Evolutionary conservation across 306 rosid genomes (phyloP).

Genomic region (Aeschynomene evenia): DNA sequence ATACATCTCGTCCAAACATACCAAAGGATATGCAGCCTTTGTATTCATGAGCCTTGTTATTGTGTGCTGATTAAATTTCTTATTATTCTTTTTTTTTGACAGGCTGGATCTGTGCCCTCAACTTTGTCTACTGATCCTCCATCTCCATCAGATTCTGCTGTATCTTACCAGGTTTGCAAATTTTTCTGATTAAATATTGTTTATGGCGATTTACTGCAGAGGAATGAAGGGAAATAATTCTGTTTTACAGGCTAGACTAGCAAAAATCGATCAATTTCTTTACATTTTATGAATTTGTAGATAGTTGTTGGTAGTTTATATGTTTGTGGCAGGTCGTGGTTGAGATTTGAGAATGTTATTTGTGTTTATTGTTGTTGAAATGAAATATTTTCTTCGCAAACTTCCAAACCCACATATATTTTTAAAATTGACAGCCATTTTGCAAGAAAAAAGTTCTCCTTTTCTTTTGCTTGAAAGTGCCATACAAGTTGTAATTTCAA

Average conservation of each 20-base stretch:
- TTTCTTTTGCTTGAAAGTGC: slow-evolving; percentile 7
- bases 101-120: slow-evolving; percentile 49
- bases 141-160: slow-evolving; percentile 43
- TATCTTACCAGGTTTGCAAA: slow-evolving; percentile 50
- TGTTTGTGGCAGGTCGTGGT: neutral
- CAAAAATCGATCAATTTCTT: neutral
- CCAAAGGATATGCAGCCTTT: neutral
- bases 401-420: neutral
- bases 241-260: neutral
- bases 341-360: slow-evolving; percentile 14
- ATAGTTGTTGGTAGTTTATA: neutral
- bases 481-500: neutral
- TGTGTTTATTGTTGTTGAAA: slow-evolving; percentile 2
- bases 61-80: neutral
- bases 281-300: neutral
- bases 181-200: slow-evolving; percentile 17
- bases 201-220: slow-evolving; percentile 7
- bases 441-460: neutral
- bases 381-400: slow-evolving; percentile 2
- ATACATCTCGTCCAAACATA: neutral
- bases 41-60: neutral
- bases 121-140: slow-evolving; percentile 34
- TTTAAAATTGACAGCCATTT: neutral
- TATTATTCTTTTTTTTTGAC: slow-evolving; percentile 26
- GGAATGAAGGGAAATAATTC: neutral